Conservation (phyloP, 768 basidiomycete genomes). For the Psilocybe sp. region DNA sequence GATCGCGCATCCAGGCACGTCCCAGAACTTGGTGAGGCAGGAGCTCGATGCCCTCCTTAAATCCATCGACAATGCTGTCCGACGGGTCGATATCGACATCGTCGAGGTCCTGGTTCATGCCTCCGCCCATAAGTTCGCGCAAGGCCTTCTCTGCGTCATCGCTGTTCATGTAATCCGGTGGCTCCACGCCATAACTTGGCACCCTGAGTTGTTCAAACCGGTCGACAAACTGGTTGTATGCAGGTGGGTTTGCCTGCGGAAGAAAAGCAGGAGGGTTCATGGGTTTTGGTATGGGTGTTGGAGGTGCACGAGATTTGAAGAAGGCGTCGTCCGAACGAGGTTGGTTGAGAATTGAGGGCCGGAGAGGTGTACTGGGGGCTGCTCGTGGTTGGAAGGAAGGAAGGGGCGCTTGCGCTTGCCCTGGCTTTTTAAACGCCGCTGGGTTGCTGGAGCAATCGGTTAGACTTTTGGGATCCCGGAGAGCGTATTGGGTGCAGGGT, state of each 20-base stretch:
- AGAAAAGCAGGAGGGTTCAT: constrained; percentile 24
- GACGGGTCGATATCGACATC: constrained; percentile 58
- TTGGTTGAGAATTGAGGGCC: constrained; percentile 6
- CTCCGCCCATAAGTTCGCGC: constrained; percentile 71
- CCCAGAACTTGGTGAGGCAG: constrained; percentile 89
- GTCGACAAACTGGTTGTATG: constrained; percentile 1
- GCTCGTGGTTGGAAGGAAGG: background rate
- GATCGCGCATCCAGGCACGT: constrained; percentile 81
- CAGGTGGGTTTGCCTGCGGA: constrained; percentile 9
- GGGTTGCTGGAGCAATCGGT: constrained; percentile 1
- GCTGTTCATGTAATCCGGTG: constrained; percentile 27
- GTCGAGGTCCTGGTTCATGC: constrained; percentile 51
- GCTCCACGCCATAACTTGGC: constrained; percentile 23
- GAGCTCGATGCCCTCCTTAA: constrained; percentile 64
- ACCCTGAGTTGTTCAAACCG: constrained; percentile 27
- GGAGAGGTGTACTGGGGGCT: background rate
- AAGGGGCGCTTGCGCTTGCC: background rate
- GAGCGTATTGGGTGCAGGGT: constrained; percentile 1
- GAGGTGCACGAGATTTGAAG: constrained; percentile 12
- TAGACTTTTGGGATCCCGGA: constrained; percentile 2
- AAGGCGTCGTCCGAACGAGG: constrained; percentile 9
- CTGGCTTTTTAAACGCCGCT: background rate
- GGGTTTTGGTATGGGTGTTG: constrained; percentile 31
- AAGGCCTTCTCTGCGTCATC: constrained; percentile 76
- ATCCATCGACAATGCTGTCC: constrained; percentile 74